Evolutionary conservation across 305 asterid genomes (phyloP).

Genomic region (Fraxinus dipetala): DNA sequence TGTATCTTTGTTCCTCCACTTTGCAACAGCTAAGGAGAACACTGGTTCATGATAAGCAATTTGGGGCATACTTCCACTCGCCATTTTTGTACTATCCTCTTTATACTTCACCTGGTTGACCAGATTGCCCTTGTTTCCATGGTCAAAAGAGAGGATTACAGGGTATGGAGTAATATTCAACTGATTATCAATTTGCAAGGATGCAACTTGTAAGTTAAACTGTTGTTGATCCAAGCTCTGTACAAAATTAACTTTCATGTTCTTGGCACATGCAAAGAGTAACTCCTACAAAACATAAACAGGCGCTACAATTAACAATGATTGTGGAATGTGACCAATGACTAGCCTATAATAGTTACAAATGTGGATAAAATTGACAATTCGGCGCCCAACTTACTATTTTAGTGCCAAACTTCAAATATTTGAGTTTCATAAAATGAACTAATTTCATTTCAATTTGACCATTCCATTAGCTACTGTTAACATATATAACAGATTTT

Average conservation of each 20-base stretch:
- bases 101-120: slow-evolving; percentile 45
- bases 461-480: neutral
- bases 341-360: neutral
- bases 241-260: slow-evolving; percentile 50
- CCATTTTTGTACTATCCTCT: slow-evolving; percentile 34
- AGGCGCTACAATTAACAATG: slow-evolving; percentile 21
- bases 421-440: neutral
- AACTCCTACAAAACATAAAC: slow-evolving; percentile 64
- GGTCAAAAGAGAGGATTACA: slow-evolving; percentile 76
- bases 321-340: neutral
- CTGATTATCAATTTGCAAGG: slow-evolving; percentile 92
- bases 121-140: slow-evolving; percentile 44
- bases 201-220: slow-evolving; percentile 64
- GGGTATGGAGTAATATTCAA: slow-evolving; percentile 75
- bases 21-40: slow-evolving; percentile 69
- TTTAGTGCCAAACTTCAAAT: neutral
- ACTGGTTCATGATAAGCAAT: slow-evolving; percentile 59
- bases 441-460: neutral
- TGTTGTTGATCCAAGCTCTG: slow-evolving; percentile 85
- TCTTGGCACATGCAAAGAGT: slow-evolving; percentile 82
- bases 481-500: neutral
- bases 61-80: slow-evolving; percentile 39
- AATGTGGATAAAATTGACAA: neutral
- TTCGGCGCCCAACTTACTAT: neutral
- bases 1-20: slow-evolving; percentile 77